Evolutionary conservation across 2,329 filamentous ascomycete species (phyloP).

Genomic region (Geosmithia morbida): DNA sequence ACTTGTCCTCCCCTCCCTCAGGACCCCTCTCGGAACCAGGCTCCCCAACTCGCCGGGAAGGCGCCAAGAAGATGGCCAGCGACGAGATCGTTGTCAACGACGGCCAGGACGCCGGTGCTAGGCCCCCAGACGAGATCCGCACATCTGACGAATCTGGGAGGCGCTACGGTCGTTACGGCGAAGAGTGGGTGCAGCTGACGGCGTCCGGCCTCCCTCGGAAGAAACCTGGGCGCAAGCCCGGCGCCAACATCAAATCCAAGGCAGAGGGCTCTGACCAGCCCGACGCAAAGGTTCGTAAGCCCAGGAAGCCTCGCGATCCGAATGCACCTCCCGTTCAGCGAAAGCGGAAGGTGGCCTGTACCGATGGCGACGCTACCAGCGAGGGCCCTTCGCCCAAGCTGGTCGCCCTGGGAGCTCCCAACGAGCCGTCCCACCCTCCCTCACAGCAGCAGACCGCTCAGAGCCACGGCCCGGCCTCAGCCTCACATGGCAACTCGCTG

Average conservation of each 20-base stretch:
- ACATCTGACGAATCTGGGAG: constrained; percentile 11
- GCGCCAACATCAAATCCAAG: constrained; percentile 32
- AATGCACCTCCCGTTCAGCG: constrained; percentile 39
- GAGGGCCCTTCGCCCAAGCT: constrained; percentile 7
- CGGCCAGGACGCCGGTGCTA: constrained; percentile 11
- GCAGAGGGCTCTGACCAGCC: constrained; percentile 13
- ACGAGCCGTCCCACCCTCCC: not conserved
- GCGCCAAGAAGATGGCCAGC: constrained; percentile 18
- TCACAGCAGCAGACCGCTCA: not conserved
- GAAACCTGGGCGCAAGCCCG: constrained; percentile 53
- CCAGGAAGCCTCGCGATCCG: constrained; percentile 43
- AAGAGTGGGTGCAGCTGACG: constrained; percentile 32
- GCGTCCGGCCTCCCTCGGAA: constrained; percentile 44
- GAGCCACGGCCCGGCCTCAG: not conserved
- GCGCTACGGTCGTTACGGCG: constrained; percentile 19
- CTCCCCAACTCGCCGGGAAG: constrained; percentile 24
- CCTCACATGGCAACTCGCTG: constrained; percentile 7
- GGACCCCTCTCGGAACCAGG: constrained; percentile 33
- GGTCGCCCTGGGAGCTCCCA: constrained; percentile 1
- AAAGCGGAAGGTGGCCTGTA: constrained; percentile 35
- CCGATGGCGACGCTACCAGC: constrained; percentile 15
- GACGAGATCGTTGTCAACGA: constrained; percentile 35
- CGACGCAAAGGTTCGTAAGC: constrained; percentile 33
- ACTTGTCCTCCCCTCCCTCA: constrained; percentile 36
- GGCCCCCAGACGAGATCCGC: not conserved